phyloP scores from a whole-genome alignment of 192 early-diverging fungal species.

The Linnemannia zychae region DNA sequence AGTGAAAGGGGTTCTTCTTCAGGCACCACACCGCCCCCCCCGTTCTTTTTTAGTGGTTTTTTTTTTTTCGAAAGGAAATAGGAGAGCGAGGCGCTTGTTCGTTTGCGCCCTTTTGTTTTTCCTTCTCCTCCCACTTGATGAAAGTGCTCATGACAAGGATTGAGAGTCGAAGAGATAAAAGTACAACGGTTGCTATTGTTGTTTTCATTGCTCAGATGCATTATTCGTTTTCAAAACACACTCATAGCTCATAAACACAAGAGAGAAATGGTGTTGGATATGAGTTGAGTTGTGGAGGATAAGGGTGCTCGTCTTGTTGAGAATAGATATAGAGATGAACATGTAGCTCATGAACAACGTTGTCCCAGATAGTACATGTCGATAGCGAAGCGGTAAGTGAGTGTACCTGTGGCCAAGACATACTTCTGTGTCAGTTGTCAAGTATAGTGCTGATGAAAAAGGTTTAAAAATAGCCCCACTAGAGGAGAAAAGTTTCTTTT shows the following conservation, averaged over 20 bases:
- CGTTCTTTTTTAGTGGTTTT: background rate
- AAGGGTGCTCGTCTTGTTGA: background rate
- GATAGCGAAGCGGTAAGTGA: background rate
- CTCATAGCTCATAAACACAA: background rate
- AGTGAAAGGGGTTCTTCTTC: too few species aligned
- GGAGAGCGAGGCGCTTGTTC: background rate
- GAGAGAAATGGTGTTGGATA: background rate
- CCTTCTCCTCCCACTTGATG: background rate
- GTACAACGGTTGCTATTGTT: background rate
- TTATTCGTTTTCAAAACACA: constrained; percentile 10
- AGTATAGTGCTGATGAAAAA: background rate
- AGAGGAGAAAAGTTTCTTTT: too few species aligned
- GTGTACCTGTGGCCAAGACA: constrained; percentile 2
- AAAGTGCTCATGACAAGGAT: background rate
- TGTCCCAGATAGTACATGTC: background rate
- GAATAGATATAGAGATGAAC: background rate
- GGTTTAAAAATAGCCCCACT: background rate
- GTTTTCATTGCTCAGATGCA: background rate
- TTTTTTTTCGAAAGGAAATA: background rate
- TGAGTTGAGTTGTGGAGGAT: background rate
- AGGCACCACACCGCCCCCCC: too few species aligned
- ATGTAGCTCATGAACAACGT: background rate
- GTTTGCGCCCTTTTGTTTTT: constrained; percentile 4
- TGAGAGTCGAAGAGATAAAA: background rate
- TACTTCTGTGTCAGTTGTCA: background rate